Evolutionary conservation across 2,329 filamentous ascomycete genomes (phyloP), one percentile per base, ranked within the genome.

Genomic region (Grosmannia clavigera): DNA sequence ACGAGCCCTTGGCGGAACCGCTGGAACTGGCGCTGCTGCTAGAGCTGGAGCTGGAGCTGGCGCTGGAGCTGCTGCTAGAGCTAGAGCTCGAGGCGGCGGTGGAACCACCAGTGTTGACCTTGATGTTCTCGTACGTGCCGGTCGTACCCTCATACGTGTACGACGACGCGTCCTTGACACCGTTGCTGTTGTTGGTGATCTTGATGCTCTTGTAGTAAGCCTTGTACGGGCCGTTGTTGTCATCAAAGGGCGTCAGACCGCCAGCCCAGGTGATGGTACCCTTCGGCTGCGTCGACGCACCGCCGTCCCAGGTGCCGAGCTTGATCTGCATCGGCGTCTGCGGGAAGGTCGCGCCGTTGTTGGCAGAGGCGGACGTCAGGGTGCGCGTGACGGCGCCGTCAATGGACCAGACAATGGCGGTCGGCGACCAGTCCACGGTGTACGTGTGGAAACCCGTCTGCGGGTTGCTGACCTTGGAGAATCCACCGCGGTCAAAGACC

Each of bases 301-400:
- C 80, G 27, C 73, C 78, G 53, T 78, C 72, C 76, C 80, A 83
- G 64, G 79, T 78, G 57, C 84, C 82, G 57, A 87, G 73, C 74
- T 84, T 84, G 66, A 86, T 69, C 60, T 81, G 79, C 80, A 85
- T 86, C 11, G 86, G 86, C 0, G 84, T 86, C 72, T 89, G 86
- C 2, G 86, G 86, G 72, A 79, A 90, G 69, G 75, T 77, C 61
- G 73, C 71, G 62, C 81, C 82, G 62, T 79, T 80, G 56, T 75
- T 74, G 60, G 75, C 71, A 10, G 74, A 74, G 55, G 79, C 74
- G 46, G 77, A 67, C 57, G 71, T 71, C 31, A 79, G 73, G 3
- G 74, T 77, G 61, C 81, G 79, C 29, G 78, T 69, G 29, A 72
- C 66, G 5, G 64, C 65, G 61, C 75, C 76, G 66, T 84, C 76